Base-by-base conservation (phyloP, 495 filamentous ascomycete genomes). In the Xylaria nigripes region DNA sequence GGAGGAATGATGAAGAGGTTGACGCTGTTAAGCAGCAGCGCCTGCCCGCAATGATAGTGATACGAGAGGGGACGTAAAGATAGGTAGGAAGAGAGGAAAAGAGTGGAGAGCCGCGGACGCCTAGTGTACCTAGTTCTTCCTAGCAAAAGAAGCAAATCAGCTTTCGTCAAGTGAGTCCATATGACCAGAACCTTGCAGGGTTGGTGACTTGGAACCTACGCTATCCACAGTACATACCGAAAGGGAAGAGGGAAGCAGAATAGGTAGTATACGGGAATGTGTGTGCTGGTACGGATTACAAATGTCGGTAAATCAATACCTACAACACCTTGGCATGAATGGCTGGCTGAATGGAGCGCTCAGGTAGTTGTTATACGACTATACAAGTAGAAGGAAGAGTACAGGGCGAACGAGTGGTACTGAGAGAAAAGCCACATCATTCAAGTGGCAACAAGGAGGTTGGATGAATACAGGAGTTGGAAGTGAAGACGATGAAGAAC, bases 21-120 rank as follows among this genome's bases (percentile, higher is more conserved):
- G 66, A 77, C 74, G 78, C 80, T 82, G 77, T 72, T 61, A 58
- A 68, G 78, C 81, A 79, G 78, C 76, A 81, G 76, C 78, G 74
- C 78, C 72, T 60, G 61, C 72, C 74, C 69, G 75, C 76, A 61
- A 52, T 53, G 46, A 67, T 58, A 45, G 51, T 60, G 62, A 57
- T 65, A 54, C 24, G 56, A 47, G 63, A 61, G 56, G 64, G 62
- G 54, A n/a, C n/a, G n/a, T 43, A 49, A 34, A 49, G 48, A 51
- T 46, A 27, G 61, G 59, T 4, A 30, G 27, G 2, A 12, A 36
- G 32, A 36, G 32, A 36, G 32, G 58, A 61, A 63, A 57, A 60
- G 63, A 54, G 62, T 69, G 63, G 54, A 61, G 63, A 61, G 61
- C 55, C 51, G 16, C 10, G 15, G n/a, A 10, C 10, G 36, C n/a